phyloP scores from a whole-genome alignment of 257 asterid species.

The Thymus mandschuricus region DNA sequence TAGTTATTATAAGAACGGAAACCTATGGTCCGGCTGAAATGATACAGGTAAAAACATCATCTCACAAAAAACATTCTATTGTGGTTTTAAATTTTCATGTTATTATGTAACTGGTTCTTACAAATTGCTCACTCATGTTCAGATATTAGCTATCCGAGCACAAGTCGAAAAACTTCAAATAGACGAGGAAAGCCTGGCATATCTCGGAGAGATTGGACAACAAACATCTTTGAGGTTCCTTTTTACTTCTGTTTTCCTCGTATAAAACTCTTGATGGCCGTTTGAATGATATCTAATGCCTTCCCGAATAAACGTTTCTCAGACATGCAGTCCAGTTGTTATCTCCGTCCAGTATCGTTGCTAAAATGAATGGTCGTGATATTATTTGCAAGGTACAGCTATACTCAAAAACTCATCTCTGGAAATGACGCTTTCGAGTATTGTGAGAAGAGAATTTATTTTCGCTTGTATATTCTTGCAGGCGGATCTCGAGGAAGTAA shows the following conservation, averaged over 20 bases:
- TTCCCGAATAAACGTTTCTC: conserved; percentile 8
- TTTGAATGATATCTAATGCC: neutral
- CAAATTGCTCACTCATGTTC: conserved; percentile 25
- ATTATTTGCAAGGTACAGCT: conserved; percentile 78
- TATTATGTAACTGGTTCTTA: conserved; percentile 2
- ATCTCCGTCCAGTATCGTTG: conserved; percentile 87
- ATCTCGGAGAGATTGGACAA: conserved; percentile 84
- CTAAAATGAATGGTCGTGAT: conserved; percentile 87
- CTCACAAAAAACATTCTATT: neutral
- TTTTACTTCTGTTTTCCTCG: neutral
- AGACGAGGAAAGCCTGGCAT: conserved; percentile 92
- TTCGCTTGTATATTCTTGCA: conserved; percentile 31
- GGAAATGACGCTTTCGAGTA: neutral
- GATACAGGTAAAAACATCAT: conserved; percentile 70
- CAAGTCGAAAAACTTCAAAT: conserved; percentile 85
- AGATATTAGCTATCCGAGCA: conserved; percentile 95
- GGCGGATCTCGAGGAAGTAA: conserved; percentile 96
- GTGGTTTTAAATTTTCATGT: neutral
- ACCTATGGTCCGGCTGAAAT: conserved; percentile 97
- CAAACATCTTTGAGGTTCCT: conserved; percentile 83
- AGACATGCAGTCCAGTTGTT: conserved; percentile 91
- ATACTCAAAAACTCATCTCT: neutral
- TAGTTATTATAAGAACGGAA: conserved; percentile 88
- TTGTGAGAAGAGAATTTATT: neutral
- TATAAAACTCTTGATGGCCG: no score